phyloP scores from a whole-genome alignment of 2,329 filamentous ascomycete species.

The Diaporthe sp. region DNA sequence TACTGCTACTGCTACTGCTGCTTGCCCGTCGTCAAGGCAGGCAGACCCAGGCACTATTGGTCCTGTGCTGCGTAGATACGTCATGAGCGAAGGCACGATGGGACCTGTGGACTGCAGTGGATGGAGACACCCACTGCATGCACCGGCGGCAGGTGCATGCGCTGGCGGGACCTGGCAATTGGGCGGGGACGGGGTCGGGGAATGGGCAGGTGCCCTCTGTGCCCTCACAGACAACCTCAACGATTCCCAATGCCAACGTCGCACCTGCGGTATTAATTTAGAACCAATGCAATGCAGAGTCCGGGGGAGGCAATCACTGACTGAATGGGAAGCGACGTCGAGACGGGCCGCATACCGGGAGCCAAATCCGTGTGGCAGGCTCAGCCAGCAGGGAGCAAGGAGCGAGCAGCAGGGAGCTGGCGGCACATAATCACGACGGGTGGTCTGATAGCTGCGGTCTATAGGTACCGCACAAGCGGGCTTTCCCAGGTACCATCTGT shows the following conservation, averaged over 20 bases:
- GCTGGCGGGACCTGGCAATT: constrained; percentile 17
- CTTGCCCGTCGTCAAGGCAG: not conserved
- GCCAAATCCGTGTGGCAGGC: constrained; percentile 28
- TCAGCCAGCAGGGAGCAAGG: constrained; percentile 11
- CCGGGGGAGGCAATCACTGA: not conserved
- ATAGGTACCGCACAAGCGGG: not conserved
- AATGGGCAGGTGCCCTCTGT: not conserved
- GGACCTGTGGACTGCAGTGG: constrained; percentile 14
- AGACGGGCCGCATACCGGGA: constrained; percentile 25
- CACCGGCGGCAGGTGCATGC: constrained; percentile 28
- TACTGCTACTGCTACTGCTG: not conserved
- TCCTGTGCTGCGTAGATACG: constrained; percentile 15
- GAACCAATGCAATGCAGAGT: constrained; percentile 12
- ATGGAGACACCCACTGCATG: not conserved
- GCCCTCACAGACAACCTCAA: not conserved
- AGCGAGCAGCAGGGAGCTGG: not conserved
- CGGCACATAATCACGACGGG: not conserved
- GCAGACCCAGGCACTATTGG: not conserved
- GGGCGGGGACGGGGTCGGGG: not conserved
- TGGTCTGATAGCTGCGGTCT: not conserved
- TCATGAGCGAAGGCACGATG: constrained; percentile 32
- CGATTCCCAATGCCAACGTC: constrained; percentile 4
- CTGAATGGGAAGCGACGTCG: not conserved
- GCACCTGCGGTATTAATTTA: constrained; percentile 31
- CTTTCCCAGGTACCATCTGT: not conserved